phyloP scores from a whole-genome alignment of 148 eudicot genomes.

The Vaccinium vitisidaea region DNA sequence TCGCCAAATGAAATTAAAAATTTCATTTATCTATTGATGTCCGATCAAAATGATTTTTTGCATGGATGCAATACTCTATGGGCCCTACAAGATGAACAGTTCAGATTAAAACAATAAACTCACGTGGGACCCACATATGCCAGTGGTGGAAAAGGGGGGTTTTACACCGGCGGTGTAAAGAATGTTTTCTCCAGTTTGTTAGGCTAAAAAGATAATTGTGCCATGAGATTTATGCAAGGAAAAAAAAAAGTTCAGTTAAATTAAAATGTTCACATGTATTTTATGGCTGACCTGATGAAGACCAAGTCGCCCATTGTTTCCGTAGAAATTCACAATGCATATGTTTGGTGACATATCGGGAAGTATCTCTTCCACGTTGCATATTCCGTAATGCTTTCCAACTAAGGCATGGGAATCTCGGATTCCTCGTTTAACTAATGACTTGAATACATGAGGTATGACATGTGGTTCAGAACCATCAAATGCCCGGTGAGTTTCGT shows the following conservation, averaged over 20 bases:
- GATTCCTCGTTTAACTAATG: constrained; percentile 45
- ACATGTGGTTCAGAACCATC: constrained; percentile 42
- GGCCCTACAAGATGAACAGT: no score
- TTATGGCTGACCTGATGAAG: constrained; percentile 60
- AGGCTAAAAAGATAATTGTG: not conserved
- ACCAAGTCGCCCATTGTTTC: constrained; percentile 54
- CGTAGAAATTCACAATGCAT: constrained; percentile 70
- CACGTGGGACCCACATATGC: no score
- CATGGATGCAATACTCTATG: no score
- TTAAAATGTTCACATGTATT: not conserved
- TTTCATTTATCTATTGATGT: no score
- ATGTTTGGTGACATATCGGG: constrained; percentile 59
- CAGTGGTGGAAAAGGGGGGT: no score
- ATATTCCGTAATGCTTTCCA: not conserved
- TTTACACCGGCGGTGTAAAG: no score
- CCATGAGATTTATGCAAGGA: not conserved
- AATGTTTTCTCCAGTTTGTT: not conserved
- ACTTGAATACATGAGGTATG: constrained; percentile 39
- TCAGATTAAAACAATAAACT: no score
- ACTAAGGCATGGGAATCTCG: constrained; percentile 40
- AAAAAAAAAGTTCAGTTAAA: no score
- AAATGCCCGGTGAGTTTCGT: constrained; percentile 26
- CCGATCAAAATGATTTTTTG: no score
- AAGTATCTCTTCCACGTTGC: constrained; percentile 36
- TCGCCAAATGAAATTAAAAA: no score